A percentile compares a stretch with the other conserved stretches of the same genome.
These are phyloP conservation scores for Pichia phayaonensis DNA, from an alignment of 805 yeast species.

Conservation along the genomic window DNA sequence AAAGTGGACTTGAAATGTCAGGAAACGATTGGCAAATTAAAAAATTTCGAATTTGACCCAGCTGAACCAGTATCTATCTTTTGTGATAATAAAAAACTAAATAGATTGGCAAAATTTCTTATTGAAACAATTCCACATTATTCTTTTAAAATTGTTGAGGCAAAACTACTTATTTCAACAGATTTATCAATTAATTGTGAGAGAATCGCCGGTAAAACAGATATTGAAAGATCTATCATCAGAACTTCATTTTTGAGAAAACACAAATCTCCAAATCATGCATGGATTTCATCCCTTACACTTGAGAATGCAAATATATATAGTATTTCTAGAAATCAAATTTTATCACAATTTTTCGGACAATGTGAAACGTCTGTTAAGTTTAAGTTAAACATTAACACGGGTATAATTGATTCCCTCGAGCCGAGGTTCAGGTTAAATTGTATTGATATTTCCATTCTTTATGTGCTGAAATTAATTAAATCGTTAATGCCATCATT, in stretches of 20 bases:
- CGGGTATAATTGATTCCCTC: slow-evolving; percentile 15
- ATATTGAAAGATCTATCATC: slow-evolving; percentile 1
- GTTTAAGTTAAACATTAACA: slow-evolving; percentile 13
- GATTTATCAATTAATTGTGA: background rate
- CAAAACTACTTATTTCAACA: slow-evolving; percentile 5
- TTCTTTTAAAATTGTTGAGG: slow-evolving; percentile 13
- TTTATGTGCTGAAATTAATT: slow-evolving; percentile 11
- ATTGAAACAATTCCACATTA: slow-evolving; percentile 18
- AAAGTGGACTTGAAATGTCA: background rate
- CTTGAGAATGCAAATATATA: slow-evolving; percentile 3
- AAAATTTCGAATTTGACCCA: slow-evolving; percentile 11
- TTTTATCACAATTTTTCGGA: slow-evolving; percentile 8
- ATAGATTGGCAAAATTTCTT: slow-evolving; percentile 11
- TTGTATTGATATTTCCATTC: slow-evolving; percentile 14
- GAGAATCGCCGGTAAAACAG: slow-evolving; percentile 6
- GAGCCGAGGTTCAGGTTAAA: slow-evolving; percentile 8
- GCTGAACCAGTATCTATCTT: slow-evolving; percentile 15
- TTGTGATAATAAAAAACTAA: slow-evolving; percentile 10
- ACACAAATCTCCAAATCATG: background rate
- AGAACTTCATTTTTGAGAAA: slow-evolving; percentile 3
- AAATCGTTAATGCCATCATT: background rate
- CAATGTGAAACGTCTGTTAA: slow-evolving; percentile 5
- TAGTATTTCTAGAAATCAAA: background rate
- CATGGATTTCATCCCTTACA: slow-evolving; percentile 7
- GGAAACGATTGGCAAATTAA: background rate